A percentile compares a stretch with the other conserved stretches of the same genome.
Evolutionary conservation across 306 rosid species (phyloP).

Genomic region (Canavalia gladiata): DNA sequence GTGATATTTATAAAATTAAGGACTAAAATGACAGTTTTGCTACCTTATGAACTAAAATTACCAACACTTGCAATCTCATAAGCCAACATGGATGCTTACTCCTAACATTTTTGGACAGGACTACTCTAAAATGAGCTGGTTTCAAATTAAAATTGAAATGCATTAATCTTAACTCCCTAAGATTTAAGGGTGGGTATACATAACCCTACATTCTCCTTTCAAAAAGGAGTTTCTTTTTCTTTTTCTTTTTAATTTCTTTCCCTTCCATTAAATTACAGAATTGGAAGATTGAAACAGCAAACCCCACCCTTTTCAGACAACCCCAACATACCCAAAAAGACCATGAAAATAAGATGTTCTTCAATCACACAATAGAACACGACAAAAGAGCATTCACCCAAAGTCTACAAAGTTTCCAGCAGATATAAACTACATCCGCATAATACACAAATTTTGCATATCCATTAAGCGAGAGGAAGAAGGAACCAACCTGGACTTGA

Average conservation of each 20-base stretch:
- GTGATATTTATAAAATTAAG: neutral
- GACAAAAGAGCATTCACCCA: neutral
- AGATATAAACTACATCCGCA: neutral
- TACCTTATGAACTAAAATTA: neutral
- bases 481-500: conserved; percentile 68
- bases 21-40: neutral
- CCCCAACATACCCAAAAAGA: neutral
- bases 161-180: neutral
- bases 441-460: neutral
- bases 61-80: neutral
- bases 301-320: neutral
- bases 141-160: neutral
- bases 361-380: neutral
- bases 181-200: neutral
- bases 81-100: neutral
- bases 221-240: neutral
- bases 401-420: neutral
- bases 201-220: neutral
- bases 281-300: neutral
- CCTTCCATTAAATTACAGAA: neutral
- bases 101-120: neutral
- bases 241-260: neutral
- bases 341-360: neutral
- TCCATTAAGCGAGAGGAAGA: conserved; percentile 5
- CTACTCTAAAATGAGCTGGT: neutral